Evolutionary conservation across 306 rosid genomes (phyloP).

Genomic region (Vigna mungo): DNA sequence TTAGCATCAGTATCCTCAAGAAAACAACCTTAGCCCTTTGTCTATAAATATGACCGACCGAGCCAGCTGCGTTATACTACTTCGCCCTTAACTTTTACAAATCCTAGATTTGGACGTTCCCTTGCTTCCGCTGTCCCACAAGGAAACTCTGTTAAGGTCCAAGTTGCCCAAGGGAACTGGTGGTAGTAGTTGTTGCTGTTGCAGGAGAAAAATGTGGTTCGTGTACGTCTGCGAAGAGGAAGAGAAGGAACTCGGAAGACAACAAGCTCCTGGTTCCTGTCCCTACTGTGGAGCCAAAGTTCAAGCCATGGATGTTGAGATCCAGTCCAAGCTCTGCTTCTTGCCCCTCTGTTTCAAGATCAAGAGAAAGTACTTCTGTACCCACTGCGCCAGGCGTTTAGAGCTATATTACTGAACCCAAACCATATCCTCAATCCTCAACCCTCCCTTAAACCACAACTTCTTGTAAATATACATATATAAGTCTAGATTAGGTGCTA

Average conservation of each 20-base stretch:
- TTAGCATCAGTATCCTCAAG: background rate
- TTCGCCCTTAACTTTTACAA: background rate
- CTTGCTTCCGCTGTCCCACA: background rate
- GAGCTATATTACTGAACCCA: conserved; percentile 55
- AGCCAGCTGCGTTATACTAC: background rate
- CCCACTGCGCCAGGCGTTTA: conserved; percentile 75
- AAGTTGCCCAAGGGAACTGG: no score
- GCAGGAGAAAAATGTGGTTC: conserved; percentile 69
- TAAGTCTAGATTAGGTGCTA: background rate
- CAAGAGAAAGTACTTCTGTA: conserved; percentile 83
- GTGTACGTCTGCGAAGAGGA: conserved; percentile 69
- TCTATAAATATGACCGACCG: conserved; percentile 28
- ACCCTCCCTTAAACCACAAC: background rate
- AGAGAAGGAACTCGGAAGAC: conserved; percentile 75
- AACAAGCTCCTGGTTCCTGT: conserved; percentile 84
- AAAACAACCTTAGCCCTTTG: background rate
- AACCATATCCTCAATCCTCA: background rate
- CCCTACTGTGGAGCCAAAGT: conserved; percentile 91
- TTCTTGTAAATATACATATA: conserved; percentile 3
- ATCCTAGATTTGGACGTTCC: conserved; percentile 2
- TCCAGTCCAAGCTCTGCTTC: conserved; percentile 65
- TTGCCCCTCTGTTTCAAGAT: conserved; percentile 79
- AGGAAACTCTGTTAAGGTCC: background rate
- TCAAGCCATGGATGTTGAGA: conserved; percentile 76
- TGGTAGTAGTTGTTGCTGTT: background rate